Evolutionary conservation across 306 rosid species (phyloP).

Genomic region (Rosa rugosa): DNA sequence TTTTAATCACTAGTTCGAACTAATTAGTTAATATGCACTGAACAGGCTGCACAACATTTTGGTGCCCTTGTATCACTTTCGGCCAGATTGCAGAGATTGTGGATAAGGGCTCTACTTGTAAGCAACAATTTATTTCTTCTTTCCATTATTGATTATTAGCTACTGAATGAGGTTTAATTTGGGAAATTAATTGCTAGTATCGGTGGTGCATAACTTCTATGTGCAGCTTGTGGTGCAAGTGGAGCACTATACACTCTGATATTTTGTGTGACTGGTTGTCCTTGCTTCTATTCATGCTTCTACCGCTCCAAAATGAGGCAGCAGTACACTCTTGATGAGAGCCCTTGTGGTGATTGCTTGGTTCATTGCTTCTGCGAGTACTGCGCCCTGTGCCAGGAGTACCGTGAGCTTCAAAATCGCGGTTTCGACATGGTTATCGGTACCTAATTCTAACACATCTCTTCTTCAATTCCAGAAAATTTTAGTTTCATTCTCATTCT

Average conservation of each 20-base stretch:
- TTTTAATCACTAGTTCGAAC: background rate
- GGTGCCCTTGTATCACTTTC: conserved; percentile 82
- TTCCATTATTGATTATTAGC: background rate
- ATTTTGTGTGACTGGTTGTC: conserved; percentile 34
- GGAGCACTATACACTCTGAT: conserved; percentile 55
- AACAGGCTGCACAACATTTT: conserved; percentile 60
- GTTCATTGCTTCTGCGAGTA: conserved; percentile 57
- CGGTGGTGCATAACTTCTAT: background rate
- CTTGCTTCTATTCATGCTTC: conserved; percentile 58
- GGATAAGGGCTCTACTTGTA: conserved; percentile 70
- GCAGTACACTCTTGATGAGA: conserved; percentile 35
- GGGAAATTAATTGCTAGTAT: background rate
- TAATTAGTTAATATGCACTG: background rate
- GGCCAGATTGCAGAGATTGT: conserved; percentile 69
- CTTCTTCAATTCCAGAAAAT: background rate
- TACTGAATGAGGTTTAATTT: background rate
- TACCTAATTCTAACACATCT: conserved; percentile 17
- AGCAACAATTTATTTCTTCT: conserved; percentile 6
- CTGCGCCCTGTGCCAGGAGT: conserved; percentile 74
- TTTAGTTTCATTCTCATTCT: background rate
- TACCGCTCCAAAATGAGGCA: conserved; percentile 64
- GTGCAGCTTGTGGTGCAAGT: conserved; percentile 60
- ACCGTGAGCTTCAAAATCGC: conserved; percentile 61
- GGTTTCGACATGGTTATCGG: conserved; percentile 74
- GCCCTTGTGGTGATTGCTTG: conserved; percentile 50